Evolutionary conservation across 2,329 filamentous ascomycete genomes (phyloP).

Genomic region (Colletotrichum horii): DNA sequence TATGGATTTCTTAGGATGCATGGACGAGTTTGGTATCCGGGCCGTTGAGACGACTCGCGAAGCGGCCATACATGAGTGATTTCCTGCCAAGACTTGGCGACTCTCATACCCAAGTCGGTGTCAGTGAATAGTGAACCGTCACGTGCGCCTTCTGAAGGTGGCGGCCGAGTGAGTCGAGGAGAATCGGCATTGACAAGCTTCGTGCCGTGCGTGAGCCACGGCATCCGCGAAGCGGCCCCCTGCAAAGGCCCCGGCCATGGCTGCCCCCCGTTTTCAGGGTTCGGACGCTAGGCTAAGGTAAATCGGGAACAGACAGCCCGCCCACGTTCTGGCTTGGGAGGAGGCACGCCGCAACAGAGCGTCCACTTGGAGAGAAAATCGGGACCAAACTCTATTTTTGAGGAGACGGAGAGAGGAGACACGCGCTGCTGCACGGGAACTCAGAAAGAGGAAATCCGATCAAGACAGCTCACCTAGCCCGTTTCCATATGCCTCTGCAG

Average conservation of each 20-base stretch:
- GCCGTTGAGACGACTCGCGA: background rate
- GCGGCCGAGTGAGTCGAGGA: background rate
- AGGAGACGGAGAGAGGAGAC: background rate
- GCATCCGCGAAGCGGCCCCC: background rate
- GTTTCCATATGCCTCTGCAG: background rate
- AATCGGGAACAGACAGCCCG: background rate
- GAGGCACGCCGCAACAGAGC: background rate
- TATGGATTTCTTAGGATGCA: background rate
- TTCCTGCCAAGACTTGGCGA: background rate
- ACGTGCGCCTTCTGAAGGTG: background rate
- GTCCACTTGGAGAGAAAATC: background rate
- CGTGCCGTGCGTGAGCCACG: background rate
- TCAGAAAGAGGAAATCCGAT: conserved; percentile 1
- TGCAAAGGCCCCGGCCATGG: background rate
- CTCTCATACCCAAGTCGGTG: background rate
- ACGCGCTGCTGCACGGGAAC: background rate
- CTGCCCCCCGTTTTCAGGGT: background rate
- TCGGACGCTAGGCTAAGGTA: background rate
- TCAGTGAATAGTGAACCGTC: background rate
- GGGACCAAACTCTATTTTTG: conserved; percentile 8
- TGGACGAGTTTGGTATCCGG: background rate
- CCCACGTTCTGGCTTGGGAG: background rate
- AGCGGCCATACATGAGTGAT: background rate
- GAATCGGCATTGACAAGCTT: background rate
- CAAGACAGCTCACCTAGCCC: background rate